Evolutionary conservation across 176 grass and related monocot species (phyloP).

Genomic region (Luzula sylvatica): DNA sequence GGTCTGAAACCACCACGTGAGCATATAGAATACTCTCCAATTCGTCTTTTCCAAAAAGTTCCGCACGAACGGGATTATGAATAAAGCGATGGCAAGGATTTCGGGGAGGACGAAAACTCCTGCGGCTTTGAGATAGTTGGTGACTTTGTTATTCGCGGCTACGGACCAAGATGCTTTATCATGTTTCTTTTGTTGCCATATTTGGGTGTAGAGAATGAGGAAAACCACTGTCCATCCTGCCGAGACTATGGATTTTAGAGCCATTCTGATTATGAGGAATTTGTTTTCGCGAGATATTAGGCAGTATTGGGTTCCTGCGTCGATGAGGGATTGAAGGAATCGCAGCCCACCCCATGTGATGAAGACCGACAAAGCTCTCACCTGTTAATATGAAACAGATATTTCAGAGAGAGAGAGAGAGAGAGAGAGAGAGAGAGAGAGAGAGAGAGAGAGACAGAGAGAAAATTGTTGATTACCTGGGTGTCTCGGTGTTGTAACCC

Average conservation of each 20-base stretch:
- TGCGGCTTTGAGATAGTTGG: conserved; percentile 45
- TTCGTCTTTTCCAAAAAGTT: conserved; percentile 81
- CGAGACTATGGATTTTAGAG: conserved; percentile 64
- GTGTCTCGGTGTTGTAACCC: not conserved
- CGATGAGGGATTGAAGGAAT: conserved; percentile 69
- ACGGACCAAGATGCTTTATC: conserved; percentile 31
- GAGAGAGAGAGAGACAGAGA: no score
- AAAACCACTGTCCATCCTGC: conserved; percentile 60
- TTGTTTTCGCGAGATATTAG: conserved; percentile 54
- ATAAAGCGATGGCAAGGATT: conserved; percentile 47
- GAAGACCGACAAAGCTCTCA: conserved; percentile 50
- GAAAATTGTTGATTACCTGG: not conserved
- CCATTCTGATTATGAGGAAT: conserved; percentile 56
- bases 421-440: no score
- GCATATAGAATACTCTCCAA: conserved; percentile 65
- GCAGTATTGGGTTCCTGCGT: conserved; percentile 67
- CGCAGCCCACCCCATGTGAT: conserved; percentile 85
- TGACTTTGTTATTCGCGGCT: conserved; percentile 27
- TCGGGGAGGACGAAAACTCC: conserved; percentile 60
- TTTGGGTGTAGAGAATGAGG: conserved; percentile 36
- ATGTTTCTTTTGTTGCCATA: conserved; percentile 30
- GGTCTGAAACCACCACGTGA: conserved; percentile 96
- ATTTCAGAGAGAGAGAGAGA: not conserved
- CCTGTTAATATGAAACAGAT: no score
- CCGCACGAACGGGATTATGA: conserved; percentile 72